Base-by-base conservation (phyloP, 1,139 yeast species). In the Hansenula sp. region DNA sequence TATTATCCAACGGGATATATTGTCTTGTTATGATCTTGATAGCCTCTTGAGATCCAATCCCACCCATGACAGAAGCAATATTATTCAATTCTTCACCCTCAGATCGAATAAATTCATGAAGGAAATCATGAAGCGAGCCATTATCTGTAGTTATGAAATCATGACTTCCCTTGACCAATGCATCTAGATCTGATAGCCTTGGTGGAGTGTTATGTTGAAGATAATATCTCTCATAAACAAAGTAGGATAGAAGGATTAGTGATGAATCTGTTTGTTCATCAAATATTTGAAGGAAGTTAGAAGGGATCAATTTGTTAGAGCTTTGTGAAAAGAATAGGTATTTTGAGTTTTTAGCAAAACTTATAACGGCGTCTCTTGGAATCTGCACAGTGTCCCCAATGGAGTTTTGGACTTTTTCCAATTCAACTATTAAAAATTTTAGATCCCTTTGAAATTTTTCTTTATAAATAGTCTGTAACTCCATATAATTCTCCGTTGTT, bases 11-110 rank as follows among this genome's bases (percentile, higher is more conserved):
- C 2, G 96, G 90, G 5, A 83, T 72, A 54, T 88, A 89, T 60
- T 89, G 96, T 28, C 74, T 71, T 5, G 94, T 77, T n/a, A 83
- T 59, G 5, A 84, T 55, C 64, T 57, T 84, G 48, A 84, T 69
- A 18, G 77, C 79, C 57, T 89, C 96, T 58, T 89, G 96, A n/a
- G 89, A 83, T 0, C 80, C 91, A 21, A 88, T 69, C 1, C 96
- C 96, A 4, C 96, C 96, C 57, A 86, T 67, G 6, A 86, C 61
- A 0, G 84, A 64, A 1, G 79, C 65, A 17, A 74, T 70, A 48
- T 76, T 76, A 43, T 73, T 68, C 17, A 79, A 45, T 49, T 74
- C 77, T 0, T 53, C 50, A 3, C 76, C 73, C 5, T 67, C 63
- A 10, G 67, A 57, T 38, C 82, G 63, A 4, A 65, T 42, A 4